Base-by-base conservation (phyloP, 768 basidiomycete genomes). In the Boletus sp. region DNA sequence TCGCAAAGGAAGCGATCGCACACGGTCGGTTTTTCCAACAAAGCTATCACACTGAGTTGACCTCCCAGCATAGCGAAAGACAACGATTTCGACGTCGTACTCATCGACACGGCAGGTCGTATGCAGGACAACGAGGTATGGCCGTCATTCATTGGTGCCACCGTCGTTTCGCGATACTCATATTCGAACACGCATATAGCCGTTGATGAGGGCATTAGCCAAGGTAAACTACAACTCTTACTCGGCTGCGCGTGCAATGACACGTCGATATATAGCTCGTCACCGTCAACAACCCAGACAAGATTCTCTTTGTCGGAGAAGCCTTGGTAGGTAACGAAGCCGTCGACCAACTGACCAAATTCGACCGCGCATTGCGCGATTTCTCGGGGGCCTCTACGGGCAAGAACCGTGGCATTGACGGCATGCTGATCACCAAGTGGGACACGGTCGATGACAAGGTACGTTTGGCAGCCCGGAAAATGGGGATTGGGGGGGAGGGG, bases 51-150 rank as follows among this genome's bases (percentile, higher is more conserved):
- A 11, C 55, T 43, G 29, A 37, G 19, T 48, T 52, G 52, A 57
- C 40, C 23, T 15, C 59, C 42, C 37, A 14, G 50, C 51, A 49
- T 66, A 97, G 95, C 84, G 32, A 87, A 85, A 60, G 92, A 95
- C 62, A 87, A 89, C 57, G 83, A 86, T 57, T 98, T 97, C 69
- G 97, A 99, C 63, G 94, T 98, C 23, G 96, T 99, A 7, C 77
- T 99, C 42, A 93, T 99, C 64, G 97, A 99, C 69, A 98, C 97
- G 1, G 97, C 97, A 19, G 97, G 97, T 2, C 82, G 96, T 50
- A 98, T 98, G 97, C 97, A 99, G 71, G 97, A 98, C 71, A 99
- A 98, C 69, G 97, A 98, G 83, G 90, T 90, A 64, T 32, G 79
- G 45, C 10, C 14, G 10, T 34, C 17, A 41, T 10, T 49, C 34